phyloP scores from a whole-genome alignment of 164 flowering plant species.

The Euptelea pleiosperma region DNA sequence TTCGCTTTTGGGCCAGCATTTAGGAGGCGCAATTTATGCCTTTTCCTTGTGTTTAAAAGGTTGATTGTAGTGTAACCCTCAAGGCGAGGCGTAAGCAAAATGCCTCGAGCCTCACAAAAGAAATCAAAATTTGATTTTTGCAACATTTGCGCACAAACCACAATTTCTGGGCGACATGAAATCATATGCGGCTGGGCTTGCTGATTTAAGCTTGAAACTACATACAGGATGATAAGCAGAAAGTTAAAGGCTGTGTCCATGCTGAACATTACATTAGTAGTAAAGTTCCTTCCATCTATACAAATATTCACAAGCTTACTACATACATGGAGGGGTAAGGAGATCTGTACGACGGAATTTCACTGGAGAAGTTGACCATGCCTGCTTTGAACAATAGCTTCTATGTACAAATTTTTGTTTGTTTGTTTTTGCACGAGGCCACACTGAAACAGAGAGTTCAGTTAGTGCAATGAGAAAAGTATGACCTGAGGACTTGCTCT shows the following conservation, averaged over 20 bases:
- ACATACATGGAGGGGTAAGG: conserved; percentile 8
- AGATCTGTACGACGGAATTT: neutral
- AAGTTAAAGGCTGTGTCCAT: neutral
- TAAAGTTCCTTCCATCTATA: conserved; percentile 21
- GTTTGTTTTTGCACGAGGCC: too few relatives aligned
- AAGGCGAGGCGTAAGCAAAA: too few relatives aligned
- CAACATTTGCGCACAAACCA: too few relatives aligned
- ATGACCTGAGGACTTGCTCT: too few relatives aligned
- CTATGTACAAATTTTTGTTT: conserved; percentile 49
- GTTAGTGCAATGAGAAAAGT: neutral
- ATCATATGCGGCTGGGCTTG: neutral
- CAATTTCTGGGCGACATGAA: neutral
- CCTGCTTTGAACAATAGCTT: conserved; percentile 1
- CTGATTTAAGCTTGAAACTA: neutral
- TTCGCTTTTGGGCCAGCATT: too few relatives aligned
- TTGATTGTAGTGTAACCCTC: too few relatives aligned
- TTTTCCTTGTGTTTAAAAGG: too few relatives aligned
- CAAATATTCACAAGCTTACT: conserved; percentile 40
- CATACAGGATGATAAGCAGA: neutral
- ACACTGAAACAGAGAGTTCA: conserved; percentile 20
- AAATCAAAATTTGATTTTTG: too few relatives aligned
- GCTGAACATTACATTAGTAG: neutral
- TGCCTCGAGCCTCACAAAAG: too few relatives aligned
- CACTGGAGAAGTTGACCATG: conserved; percentile 4
- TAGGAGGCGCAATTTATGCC: too few relatives aligned